These are phyloP conservation scores for Chlamydomonas incerta DNA, from an alignment of 139 green algal genomes.

Conservation along the genomic window DNA sequence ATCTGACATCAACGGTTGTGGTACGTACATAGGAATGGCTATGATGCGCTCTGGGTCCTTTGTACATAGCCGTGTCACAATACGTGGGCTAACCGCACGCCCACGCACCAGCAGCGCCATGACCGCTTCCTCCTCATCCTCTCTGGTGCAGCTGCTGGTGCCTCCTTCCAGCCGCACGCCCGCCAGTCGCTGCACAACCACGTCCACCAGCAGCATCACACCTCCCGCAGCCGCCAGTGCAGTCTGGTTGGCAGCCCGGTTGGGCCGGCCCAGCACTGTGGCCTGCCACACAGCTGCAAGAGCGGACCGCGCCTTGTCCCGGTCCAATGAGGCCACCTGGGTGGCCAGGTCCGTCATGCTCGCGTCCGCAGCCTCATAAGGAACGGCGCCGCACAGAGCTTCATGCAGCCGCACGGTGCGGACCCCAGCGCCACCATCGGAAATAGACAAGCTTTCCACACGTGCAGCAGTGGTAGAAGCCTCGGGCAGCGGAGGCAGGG, in stretches of 20 bases:
- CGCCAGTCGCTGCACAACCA: background rate
- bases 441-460: no score
- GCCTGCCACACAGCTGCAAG: background rate
- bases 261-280: background rate
- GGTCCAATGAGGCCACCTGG: background rate
- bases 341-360: background rate
- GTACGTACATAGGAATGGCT: no score
- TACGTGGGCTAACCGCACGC: no score
- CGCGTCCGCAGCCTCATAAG: background rate
- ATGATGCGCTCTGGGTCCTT: no score
- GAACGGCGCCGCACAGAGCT: no score
- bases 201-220: background rate
- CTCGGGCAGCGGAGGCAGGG: no score
- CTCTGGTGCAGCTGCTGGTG: background rate
- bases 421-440: no score
- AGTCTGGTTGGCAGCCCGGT: background rate
- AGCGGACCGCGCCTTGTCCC: background rate
- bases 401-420: no score
- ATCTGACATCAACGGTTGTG: no score
- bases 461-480: no score
- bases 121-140: background rate
- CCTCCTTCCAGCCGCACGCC: no score
- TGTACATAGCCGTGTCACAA: no score
- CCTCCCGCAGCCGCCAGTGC: background rate
- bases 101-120: constrained; percentile 4